Percentiles rank a stretch among this genome's conserved stretches.
These are phyloP conservation scores for Pezicula carpinea DNA, from an alignment of 2,329 filamentous ascomycete genomes.

Conservation along the genomic window DNA sequence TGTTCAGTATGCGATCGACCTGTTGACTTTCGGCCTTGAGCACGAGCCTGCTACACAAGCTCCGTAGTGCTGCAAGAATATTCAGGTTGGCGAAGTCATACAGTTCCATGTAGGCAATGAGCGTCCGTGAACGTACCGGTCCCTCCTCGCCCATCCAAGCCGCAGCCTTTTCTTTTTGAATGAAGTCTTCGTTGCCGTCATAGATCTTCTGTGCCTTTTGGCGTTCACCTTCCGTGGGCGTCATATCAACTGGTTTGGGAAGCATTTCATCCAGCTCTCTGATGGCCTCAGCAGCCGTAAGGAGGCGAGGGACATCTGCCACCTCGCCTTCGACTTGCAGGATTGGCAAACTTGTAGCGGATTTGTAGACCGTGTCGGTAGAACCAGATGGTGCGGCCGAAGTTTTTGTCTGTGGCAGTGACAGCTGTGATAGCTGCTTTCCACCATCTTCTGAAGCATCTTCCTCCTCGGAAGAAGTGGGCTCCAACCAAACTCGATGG, in stretches of 20 bases:
- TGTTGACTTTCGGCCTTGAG: slow-evolving; percentile 93
- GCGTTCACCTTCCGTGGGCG: slow-evolving; percentile 52
- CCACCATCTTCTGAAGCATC: background rate
- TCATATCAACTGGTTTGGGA: slow-evolving; percentile 4
- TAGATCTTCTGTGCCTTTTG: slow-evolving; percentile 79
- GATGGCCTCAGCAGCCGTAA: slow-evolving; percentile 28
- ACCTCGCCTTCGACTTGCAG: slow-evolving; percentile 43
- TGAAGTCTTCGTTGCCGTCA: slow-evolving; percentile 77
- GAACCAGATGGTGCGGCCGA: slow-evolving; percentile 34
- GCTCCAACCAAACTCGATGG: slow-evolving; percentile 26
- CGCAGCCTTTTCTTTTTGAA: slow-evolving; percentile 74
- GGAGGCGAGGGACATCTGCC: slow-evolving; percentile 26
- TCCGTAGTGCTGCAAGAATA: slow-evolving; percentile 72
- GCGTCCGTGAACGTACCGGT: slow-evolving; percentile 50
- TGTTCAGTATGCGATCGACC: slow-evolving; percentile 88
- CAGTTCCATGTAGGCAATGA: slow-evolving; percentile 82
- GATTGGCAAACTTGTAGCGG: slow-evolving; percentile 43
- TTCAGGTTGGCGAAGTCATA: slow-evolving; percentile 83
- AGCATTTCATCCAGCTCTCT: slow-evolving; percentile 10
- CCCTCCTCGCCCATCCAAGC: slow-evolving; percentile 75
- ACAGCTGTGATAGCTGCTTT: slow-evolving; percentile 3
- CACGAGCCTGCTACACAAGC: slow-evolving; percentile 75
- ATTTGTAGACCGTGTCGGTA: slow-evolving; percentile 40
- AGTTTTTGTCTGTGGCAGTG: slow-evolving; percentile 24
- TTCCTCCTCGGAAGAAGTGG: slow-evolving; percentile 28